Evolutionary conservation across 2,329 filamentous ascomycete species (phyloP), one percentile per base, ranked within the genome.

Genomic region (Onygena corvina): DNA sequence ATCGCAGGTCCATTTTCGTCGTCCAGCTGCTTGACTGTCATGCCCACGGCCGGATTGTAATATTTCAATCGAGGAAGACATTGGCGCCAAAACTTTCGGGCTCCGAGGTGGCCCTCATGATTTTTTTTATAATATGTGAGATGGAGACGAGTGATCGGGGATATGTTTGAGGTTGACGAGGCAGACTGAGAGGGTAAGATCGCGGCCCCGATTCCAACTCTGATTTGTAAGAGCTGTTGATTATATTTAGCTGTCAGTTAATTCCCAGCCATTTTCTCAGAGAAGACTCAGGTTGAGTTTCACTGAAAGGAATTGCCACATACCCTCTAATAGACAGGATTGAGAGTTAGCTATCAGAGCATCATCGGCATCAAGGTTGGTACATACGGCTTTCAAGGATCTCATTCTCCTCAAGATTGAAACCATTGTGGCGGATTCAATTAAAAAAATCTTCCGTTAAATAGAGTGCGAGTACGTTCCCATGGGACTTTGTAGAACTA

Each of bases 51-150:
- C 0, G 92, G 92, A 66, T 98, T 98, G 75, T 94, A 84, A 71
- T 82, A 98, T 75, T 98, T 95, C 57, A 98, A 74, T 50, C 86
- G 80, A 18, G 86, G 86, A 44, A 96, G 80, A 63, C 81, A 83
- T 53, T 81, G 73, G 55, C 77, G 80, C 86, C 87, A 94, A 76
- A 98, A 95, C 71, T 86, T 86, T 61, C 89, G 94, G 56, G 64
- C 62, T 40, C 65, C 66, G 52, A 59, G 59, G 54, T 64, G 61
- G 49, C 63, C 61, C 55, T 61, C 60, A 54, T 71, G 65, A 53
- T 67, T 66, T 53, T 67, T 70, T 47, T 54, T 60, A 20, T 68
- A 67, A 53, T 71, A 72, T 54, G 67, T 67, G 44, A 72, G 62
- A 56, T 68, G 66, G 36, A 71, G 60, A 25, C 67, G 64, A 44